Conservation (phyloP, 129 eudicot genomes). For the Tanacetum coccineum region DNA sequence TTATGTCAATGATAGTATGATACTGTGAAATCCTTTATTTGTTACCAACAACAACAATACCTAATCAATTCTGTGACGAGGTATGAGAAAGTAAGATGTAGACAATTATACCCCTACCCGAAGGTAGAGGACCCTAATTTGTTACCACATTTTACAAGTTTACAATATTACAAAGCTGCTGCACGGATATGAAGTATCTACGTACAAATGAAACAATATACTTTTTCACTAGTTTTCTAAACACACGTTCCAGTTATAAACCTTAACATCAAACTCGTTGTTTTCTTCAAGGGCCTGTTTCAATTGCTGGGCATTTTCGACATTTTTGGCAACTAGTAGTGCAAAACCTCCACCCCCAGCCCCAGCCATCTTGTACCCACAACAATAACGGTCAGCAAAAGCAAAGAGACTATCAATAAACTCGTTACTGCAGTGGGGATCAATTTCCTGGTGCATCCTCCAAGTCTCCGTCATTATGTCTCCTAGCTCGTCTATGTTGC, state of each 20-base stretch:
- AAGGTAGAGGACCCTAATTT: too few relatives aligned
- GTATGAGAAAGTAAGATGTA: too few relatives aligned
- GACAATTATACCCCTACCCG: too few relatives aligned
- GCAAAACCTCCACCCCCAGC: slow-evolving; percentile 99
- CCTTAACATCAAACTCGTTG: slow-evolving; percentile 51
- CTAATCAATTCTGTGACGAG: too few relatives aligned
- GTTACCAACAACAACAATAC: too few relatives aligned
- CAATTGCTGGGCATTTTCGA: slow-evolving; percentile 42
- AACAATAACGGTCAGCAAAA: slow-evolving; percentile 56
- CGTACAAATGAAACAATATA: not conserved
- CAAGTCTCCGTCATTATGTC: slow-evolving; percentile 86
- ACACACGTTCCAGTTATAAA: slow-evolving; percentile 65
- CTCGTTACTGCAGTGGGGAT: slow-evolving; percentile 88
- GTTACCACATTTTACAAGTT: too few relatives aligned
- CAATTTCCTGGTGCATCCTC: slow-evolving; percentile 94
- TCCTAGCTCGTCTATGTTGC: slow-evolving; percentile 73
- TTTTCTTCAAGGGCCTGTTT: slow-evolving; percentile 44
- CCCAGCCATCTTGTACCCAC: slow-evolving; percentile 93
- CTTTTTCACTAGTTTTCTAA: slow-evolving; percentile 24
- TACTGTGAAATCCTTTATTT: too few relatives aligned
- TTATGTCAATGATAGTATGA: too few relatives aligned
- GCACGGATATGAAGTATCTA: not conserved
- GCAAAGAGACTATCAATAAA: slow-evolving; percentile 79
- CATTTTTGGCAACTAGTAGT: slow-evolving; percentile 70
- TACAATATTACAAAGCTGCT: too few relatives aligned